A percentile compares a stretch with the other conserved stretches of the same genome.
phyloP scores from a whole-genome alignment of 2,329 filamentous ascomycete species.

The Colletotrichum filicis region DNA sequence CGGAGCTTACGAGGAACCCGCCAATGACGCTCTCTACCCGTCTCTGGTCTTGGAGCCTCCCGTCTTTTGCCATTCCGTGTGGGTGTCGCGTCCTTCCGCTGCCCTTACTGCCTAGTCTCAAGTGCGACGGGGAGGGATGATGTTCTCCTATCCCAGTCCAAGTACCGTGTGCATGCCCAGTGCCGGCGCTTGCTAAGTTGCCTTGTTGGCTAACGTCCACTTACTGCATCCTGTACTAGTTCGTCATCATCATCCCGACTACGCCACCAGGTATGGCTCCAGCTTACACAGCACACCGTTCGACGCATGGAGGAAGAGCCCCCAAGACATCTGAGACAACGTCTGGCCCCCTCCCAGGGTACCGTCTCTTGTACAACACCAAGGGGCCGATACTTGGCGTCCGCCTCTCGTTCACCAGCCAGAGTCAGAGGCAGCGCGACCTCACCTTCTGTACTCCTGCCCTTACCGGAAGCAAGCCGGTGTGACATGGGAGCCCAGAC shows the following conservation, averaged over 20 bases:
- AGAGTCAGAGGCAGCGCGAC: not conserved
- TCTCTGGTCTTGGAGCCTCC: not conserved
- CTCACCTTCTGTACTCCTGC: not conserved
- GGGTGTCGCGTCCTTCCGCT: not conserved
- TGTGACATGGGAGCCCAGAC: not conserved
- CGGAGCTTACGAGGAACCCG: not conserved
- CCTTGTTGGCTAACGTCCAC: not conserved
- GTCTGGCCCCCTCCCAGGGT: not conserved
- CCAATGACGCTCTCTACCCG: not conserved
- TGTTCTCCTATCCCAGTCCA: not conserved
- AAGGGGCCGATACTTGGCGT: not conserved
- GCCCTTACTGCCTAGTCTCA: not conserved
- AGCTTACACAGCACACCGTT: not conserved
- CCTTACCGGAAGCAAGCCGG: not conserved
- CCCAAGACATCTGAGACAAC: slow-evolving; percentile 1
- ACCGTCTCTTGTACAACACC: not conserved
- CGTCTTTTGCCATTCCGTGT: not conserved
- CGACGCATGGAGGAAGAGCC: not conserved
- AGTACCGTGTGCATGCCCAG: not conserved
- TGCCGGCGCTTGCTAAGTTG: not conserved
- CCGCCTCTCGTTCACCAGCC: not conserved
- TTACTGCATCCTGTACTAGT: not conserved
- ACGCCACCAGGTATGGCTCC: not conserved
- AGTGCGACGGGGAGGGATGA: not conserved
- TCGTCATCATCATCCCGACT: not conserved